Evolutionary conservation across 75 land plant genomes (phyloP).

Genomic region (Cryptomeria japonica): DNA sequence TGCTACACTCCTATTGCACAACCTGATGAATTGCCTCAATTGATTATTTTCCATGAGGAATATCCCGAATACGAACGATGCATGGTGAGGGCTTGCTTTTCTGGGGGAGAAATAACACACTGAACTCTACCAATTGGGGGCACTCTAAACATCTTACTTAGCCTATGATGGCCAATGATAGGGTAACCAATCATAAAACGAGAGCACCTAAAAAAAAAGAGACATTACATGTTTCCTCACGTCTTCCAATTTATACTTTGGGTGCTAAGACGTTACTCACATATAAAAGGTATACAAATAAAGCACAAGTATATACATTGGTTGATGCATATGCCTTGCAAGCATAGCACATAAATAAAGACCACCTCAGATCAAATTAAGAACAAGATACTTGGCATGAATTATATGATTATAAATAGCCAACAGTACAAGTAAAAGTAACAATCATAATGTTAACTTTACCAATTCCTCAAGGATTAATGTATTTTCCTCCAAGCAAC

Average conservation of each 20-base stretch:
- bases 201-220: too few species aligned
- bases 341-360: background rate
- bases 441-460: slow-evolving; percentile 5
- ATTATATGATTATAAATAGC: background rate
- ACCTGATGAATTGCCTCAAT: too few species aligned
- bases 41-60: too few species aligned
- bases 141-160: too few species aligned
- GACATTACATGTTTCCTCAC: background rate
- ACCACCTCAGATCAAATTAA: background rate
- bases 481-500: slow-evolving; percentile 78
- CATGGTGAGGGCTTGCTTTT: too few species aligned
- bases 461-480: slow-evolving; percentile 83
- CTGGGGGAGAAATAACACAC: too few species aligned
- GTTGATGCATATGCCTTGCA: background rate
- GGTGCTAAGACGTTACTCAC: background rate
- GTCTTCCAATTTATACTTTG: background rate
- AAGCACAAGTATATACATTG: background rate
- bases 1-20: too few species aligned
- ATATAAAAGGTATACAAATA: background rate
- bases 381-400: background rate
- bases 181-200: too few species aligned
- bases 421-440: background rate
- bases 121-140: too few species aligned
- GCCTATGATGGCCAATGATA: too few species aligned
- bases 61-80: too few species aligned